These are phyloP conservation scores for Dacryopinax primogenitus DNA, from an alignment of 768 basidiomycete species.

Conservation along the genomic window DNA sequence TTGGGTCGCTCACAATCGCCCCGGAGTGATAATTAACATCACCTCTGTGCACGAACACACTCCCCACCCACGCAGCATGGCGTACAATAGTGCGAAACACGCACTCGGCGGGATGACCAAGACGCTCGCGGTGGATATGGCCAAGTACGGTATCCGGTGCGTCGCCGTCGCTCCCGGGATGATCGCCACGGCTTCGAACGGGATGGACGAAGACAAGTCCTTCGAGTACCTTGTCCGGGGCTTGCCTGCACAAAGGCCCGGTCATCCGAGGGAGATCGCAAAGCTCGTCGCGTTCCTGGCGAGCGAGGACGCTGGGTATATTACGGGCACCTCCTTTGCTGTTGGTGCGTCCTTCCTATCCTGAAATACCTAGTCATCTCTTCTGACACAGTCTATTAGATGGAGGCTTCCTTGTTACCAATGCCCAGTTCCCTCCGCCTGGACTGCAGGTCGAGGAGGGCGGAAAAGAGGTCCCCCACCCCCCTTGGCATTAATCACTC, in stretches of 20 bases:
- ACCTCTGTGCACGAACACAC: slow-evolving; percentile 6
- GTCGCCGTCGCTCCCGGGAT: slow-evolving; percentile 12
- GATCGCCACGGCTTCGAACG: slow-evolving; percentile 10
- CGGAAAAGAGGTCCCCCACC: neutral
- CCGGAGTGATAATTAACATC: slow-evolving; percentile 10
- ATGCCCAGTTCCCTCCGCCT: slow-evolving; percentile 2
- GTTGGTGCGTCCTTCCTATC: neutral
- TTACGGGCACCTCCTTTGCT: slow-evolving; percentile 11
- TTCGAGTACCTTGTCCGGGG: neutral
- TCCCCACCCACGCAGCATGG: slow-evolving; percentile 4
- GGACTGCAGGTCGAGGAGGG: slow-evolving; percentile 5
- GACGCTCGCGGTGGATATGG: slow-evolving; percentile 13
- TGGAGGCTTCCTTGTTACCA: neutral
- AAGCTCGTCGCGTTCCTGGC: slow-evolving; percentile 14
- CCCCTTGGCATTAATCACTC: neutral
- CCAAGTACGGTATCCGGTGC: slow-evolving; percentile 11
- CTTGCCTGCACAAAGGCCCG: slow-evolving; percentile 10
- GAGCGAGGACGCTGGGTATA: slow-evolving; percentile 14
- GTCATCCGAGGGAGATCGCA: slow-evolving; percentile 14
- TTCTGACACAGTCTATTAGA: neutral
- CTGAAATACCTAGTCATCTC: neutral
- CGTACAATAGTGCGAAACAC: slow-evolving; percentile 10
- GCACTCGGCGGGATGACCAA: slow-evolving; percentile 13
- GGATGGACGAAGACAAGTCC: neutral
- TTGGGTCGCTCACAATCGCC: neutral